phyloP scores from a whole-genome alignment of 108 stramenopile species.

The Nitzschia inconspicua region DNA sequence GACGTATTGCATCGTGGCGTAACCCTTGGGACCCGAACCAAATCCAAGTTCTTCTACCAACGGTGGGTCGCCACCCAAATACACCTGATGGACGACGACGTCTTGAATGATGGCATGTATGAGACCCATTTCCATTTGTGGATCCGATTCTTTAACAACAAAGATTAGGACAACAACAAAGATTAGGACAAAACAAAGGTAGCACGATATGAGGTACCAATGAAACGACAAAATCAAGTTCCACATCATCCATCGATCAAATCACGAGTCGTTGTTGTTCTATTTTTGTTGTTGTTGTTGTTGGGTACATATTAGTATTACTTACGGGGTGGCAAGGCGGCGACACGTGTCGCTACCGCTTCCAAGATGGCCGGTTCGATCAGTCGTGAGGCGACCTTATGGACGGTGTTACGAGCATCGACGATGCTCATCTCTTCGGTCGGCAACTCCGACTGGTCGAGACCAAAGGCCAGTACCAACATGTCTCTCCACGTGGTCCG shows the following conservation, averaged over 20 bases:
- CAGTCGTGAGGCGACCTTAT: conserved; percentile 74
- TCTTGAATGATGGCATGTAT: conserved; percentile 80
- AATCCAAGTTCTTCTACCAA: conserved; percentile 75
- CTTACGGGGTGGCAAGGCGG: no score
- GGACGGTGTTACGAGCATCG: conserved; percentile 79
- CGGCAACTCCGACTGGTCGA: no score
- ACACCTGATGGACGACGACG: conserved; percentile 73
- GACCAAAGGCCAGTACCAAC: conserved; percentile 57
- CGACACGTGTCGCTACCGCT: conserved; percentile 40
- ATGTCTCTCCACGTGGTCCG: conserved; percentile 75
- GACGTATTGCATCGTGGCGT: conserved; percentile 77
- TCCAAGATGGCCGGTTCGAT: conserved; percentile 60
- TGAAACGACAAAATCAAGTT: no score
- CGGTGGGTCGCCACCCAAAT: conserved; percentile 52
- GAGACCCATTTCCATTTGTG: conserved; percentile 60
- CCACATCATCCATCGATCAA: no score
- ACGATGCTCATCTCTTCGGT: conserved; percentile 60
- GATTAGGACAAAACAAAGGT: no score
- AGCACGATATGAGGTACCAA: no score
- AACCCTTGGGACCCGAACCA: conserved; percentile 67
- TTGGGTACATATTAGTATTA: no score
- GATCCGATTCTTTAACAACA: conserved; percentile 36
- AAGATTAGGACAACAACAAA: no score
- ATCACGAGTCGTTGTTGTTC: no score
- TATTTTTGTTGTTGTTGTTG: no score